Conservation (phyloP, 768 basidiomycete genomes). For the Pleurotus giganteus region DNA sequence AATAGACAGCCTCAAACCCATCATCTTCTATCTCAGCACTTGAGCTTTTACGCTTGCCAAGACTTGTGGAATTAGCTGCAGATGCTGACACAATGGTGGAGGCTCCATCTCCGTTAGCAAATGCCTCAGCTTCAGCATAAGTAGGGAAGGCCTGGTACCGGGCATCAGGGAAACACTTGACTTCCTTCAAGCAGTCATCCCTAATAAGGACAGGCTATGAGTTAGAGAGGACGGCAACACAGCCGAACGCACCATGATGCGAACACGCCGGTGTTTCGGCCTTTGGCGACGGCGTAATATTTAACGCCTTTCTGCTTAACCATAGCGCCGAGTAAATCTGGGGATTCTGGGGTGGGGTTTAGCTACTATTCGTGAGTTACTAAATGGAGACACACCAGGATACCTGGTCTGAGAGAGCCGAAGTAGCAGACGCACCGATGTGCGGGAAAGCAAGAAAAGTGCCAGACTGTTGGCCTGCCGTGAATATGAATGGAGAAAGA, state of each 20-base stretch:
- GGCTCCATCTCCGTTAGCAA: slow-evolving; percentile 27
- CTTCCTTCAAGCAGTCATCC: slow-evolving; percentile 70
- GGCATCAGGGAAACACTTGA: slow-evolving; percentile 61
- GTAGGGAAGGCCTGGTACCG: slow-evolving; percentile 67
- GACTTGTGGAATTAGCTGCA: slow-evolving; percentile 23
- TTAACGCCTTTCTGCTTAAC: neutral
- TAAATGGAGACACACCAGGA: neutral
- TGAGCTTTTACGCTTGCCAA: slow-evolving; percentile 19
- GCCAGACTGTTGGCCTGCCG: no score
- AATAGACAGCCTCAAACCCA: slow-evolving; percentile 61
- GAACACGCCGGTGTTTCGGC: slow-evolving; percentile 65
- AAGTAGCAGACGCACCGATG: no score
- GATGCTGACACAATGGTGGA: neutral
- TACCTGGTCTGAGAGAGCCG: neutral
- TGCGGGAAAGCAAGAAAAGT: no score
- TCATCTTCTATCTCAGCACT: slow-evolving; percentile 28
- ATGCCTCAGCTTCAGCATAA: slow-evolving; percentile 56
- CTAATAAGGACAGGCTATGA: slow-evolving; percentile 32
- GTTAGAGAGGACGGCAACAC: neutral
- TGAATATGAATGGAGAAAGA: no score
- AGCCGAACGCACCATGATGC: slow-evolving; percentile 70
- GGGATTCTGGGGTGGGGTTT: no score
- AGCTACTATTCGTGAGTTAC: no score
- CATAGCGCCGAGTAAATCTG: neutral
- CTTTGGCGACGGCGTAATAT: slow-evolving; percentile 76